Evolutionary conservation across 768 basidiomycete genomes (phyloP).

Genomic region (Suillus luteus): DNA sequence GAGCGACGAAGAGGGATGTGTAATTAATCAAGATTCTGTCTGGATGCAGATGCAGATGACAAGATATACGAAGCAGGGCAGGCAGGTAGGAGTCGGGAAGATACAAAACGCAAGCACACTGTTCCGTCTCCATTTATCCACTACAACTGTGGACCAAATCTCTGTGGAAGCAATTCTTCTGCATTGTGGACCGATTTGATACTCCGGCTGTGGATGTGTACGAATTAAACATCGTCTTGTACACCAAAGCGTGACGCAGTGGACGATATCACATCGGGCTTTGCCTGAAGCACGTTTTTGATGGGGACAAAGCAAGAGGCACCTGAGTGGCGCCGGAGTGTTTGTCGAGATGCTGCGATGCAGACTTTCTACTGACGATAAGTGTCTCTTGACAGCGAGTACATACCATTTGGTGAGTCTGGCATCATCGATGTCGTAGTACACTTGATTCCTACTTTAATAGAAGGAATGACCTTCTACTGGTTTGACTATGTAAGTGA

Average conservation of each 20-base stretch:
- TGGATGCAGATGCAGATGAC: neutral
- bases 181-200: conserved; percentile 6
- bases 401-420: neutral
- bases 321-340: neutral
- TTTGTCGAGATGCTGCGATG: neutral
- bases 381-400: neutral
- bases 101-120: neutral
- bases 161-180: neutral
- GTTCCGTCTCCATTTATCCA: neutral
- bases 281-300: conserved; percentile 9
- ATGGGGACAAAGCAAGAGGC: conserved; percentile 6
- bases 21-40: neutral
- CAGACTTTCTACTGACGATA: neutral
- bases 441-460: neutral
- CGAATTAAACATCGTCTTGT: neutral
- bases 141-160: neutral
- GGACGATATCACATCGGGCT: neutral
- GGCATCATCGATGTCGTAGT: neutral
- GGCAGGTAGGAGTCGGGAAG: no score
- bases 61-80: neutral
- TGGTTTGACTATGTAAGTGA: neutral
- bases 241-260: neutral
- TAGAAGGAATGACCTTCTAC: neutral
- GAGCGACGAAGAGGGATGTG: neutral
- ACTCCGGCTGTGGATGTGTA: neutral